Evolutionary conservation across 2,329 filamentous ascomycete genomes (phyloP).

Genomic region (Verticillium klebahnii): DNA sequence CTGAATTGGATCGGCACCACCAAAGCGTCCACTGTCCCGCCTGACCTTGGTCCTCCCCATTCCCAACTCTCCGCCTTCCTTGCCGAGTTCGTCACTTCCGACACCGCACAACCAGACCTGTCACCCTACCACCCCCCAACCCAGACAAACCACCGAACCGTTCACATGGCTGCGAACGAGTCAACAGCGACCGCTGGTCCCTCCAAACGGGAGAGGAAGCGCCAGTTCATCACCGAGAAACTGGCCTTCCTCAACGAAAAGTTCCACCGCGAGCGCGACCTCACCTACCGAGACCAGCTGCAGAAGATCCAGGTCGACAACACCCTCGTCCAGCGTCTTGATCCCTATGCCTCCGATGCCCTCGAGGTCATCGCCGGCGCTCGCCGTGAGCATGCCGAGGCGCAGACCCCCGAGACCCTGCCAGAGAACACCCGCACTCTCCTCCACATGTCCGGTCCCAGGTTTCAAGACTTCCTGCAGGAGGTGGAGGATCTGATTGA

Average conservation of each 20-base stretch:
- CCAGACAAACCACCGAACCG: not conserved
- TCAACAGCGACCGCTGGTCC: conserved; percentile 30
- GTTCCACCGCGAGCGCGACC: conserved; percentile 76
- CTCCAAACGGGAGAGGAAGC: conserved; percentile 88
- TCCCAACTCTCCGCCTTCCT: not conserved
- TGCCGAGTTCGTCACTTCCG: not conserved
- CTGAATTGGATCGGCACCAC: not conserved
- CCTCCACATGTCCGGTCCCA: conserved; percentile 72
- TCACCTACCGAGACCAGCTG: conserved; percentile 82
- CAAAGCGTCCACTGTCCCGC: not conserved
- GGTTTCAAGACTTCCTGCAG: conserved; percentile 80
- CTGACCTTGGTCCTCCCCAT: not conserved
- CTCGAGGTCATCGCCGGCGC: conserved; percentile 67
- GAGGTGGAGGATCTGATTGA: conserved; percentile 87
- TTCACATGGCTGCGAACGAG: conserved; percentile 35
- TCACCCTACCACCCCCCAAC: not conserved
- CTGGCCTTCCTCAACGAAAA: conserved; percentile 70
- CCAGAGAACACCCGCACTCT: conserved; percentile 48
- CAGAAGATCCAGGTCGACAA: conserved; percentile 91
- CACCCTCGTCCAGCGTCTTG: conserved; percentile 77
- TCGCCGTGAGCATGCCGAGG: conserved; percentile 49
- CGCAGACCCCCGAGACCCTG: conserved; percentile 31
- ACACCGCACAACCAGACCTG: not conserved
- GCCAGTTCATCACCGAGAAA: conserved; percentile 75
- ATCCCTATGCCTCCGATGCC: conserved; percentile 70